These are phyloP conservation scores for Chaetomium cochliodes DNA, from an alignment of 495 filamentous ascomycete genomes.

Conservation along the genomic window DNA sequence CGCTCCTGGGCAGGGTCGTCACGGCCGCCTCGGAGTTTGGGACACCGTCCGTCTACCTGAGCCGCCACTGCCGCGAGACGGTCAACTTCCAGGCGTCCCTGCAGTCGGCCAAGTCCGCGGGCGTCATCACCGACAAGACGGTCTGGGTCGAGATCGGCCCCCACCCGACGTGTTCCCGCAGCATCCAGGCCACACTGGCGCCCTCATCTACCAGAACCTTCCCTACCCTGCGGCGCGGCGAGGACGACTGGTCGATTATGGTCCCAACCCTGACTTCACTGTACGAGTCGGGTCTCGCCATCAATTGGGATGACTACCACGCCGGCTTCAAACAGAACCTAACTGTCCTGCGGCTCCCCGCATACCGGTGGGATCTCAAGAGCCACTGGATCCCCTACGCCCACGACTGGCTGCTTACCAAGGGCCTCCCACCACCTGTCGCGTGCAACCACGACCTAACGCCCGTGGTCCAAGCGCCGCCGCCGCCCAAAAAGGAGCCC, in stretches of 20 bases:
- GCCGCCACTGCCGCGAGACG: slow-evolving; percentile 61
- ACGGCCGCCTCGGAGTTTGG: slow-evolving; percentile 48
- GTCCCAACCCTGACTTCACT: slow-evolving; percentile 54
- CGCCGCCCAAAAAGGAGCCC: slow-evolving; percentile 23
- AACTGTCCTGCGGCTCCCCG: slow-evolving; percentile 61
- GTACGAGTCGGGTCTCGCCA: slow-evolving; percentile 58
- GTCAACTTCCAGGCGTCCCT: slow-evolving; percentile 69
- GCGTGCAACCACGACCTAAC: slow-evolving; percentile 33
- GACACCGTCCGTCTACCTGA: slow-evolving; percentile 52
- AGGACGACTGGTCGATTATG: slow-evolving; percentile 60
- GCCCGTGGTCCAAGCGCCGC: slow-evolving; percentile 20
- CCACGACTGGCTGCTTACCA: slow-evolving; percentile 61
- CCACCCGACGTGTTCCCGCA: slow-evolving; percentile 61
- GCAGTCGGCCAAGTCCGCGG: slow-evolving; percentile 47
- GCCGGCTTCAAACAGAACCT: slow-evolving; percentile 57
- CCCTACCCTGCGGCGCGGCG: slow-evolving; percentile 46
- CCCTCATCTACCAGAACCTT: slow-evolving; percentile 47
- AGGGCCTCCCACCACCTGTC: slow-evolving; percentile 42
- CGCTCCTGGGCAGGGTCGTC: slow-evolving; percentile 59
- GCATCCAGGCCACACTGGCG: slow-evolving; percentile 62
- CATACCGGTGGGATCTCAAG: slow-evolving; percentile 73
- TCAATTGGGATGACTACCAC: slow-evolving; percentile 75
- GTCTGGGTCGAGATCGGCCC: slow-evolving; percentile 64
- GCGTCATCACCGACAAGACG: slow-evolving; percentile 48
- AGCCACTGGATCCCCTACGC: slow-evolving; percentile 74